A percentile compares a stretch with the other conserved stretches of the same genome.
These are phyloP conservation scores for Quercus wislizeni DNA, from an alignment of 306 rosid genomes.

Conservation along the genomic window DNA sequence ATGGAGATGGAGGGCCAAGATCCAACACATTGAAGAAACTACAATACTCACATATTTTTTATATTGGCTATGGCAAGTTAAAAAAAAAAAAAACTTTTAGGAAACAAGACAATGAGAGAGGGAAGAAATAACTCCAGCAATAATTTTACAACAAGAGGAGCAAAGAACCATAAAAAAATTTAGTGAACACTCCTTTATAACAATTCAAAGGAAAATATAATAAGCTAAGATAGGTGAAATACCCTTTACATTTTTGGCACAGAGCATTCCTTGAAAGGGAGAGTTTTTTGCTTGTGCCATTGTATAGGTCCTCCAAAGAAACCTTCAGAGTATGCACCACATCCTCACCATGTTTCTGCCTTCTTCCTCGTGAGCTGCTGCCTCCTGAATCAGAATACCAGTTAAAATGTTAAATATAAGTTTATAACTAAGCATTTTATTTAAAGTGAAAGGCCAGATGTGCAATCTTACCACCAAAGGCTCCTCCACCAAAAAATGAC, in stretches of 20 bases:
- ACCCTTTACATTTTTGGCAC: constrained; percentile 77
- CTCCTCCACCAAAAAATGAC: constrained; percentile 52
- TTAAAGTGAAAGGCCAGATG: not conserved
- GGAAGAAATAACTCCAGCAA: not conserved
- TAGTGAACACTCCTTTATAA: not conserved
- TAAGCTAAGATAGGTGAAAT: constrained; percentile 18
- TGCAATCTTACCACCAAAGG: constrained; percentile 50
- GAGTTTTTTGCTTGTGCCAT: constrained; percentile 68
- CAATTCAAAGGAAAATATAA: not conserved
- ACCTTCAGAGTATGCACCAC: constrained; percentile 66
- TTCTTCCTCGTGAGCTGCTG: constrained; percentile 59
- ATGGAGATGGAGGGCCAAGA: not conserved
- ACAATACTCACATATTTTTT: not conserved
- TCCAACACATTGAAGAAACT: not conserved
- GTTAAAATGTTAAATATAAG: not conserved
- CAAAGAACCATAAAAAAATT: not conserved
- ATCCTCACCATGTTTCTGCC: constrained; percentile 77
- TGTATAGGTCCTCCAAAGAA: constrained; percentile 77
- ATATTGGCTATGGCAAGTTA: not conserved
- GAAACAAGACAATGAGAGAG: not conserved
- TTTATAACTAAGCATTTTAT: not conserved
- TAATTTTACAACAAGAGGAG: not conserved
- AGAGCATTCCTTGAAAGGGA: constrained; percentile 58
- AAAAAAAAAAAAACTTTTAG: not conserved
- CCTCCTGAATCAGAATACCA: constrained; percentile 26